Conservation (phyloP, 306 rosid genomes). For the Pterocarpus macrocarpus region DNA sequence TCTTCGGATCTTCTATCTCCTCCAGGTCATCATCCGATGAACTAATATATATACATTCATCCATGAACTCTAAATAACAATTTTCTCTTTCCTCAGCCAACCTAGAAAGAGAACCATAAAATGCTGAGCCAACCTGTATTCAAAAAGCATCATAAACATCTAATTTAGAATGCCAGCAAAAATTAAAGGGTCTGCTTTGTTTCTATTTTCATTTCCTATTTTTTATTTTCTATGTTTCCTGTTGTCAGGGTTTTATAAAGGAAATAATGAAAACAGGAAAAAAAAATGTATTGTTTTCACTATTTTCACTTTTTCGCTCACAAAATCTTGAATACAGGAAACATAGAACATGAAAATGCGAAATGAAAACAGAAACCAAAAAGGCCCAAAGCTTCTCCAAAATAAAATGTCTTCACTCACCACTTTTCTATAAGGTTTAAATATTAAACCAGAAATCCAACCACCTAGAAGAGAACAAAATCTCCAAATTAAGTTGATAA, state of each 20-base stretch:
- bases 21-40: conserved; percentile 91
- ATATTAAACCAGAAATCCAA: conserved; percentile 60
- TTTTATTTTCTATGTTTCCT: too few species aligned
- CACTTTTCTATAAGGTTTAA: conserved; percentile 41
- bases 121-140: conserved; percentile 61
- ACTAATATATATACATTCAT: conserved; percentile 65
- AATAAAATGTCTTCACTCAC: conserved; percentile 52
- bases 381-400: background rate
- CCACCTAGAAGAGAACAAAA: conserved; percentile 51
- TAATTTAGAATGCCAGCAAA: conserved; percentile 39
- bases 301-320: too few species aligned
- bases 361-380: too few species aligned
- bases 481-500: conserved; percentile 55
- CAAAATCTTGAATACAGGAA: too few species aligned
- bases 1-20: conserved; percentile 58
- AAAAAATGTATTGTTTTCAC: too few species aligned
- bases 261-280: too few species aligned
- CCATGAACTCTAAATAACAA: conserved; percentile 57
- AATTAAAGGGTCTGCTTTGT: background rate
- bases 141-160: conserved; percentile 39
- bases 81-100: conserved; percentile 48
- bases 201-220: too few species aligned
- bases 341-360: too few species aligned
- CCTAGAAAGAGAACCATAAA: conserved; percentile 52
- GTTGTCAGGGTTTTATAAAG: too few species aligned